Percentiles rank a stretch among this genome's conserved stretches.
Evolutionary conservation across 352 stramenopile species (phyloP).

Genomic region (Achlya hypogyna): DNA sequence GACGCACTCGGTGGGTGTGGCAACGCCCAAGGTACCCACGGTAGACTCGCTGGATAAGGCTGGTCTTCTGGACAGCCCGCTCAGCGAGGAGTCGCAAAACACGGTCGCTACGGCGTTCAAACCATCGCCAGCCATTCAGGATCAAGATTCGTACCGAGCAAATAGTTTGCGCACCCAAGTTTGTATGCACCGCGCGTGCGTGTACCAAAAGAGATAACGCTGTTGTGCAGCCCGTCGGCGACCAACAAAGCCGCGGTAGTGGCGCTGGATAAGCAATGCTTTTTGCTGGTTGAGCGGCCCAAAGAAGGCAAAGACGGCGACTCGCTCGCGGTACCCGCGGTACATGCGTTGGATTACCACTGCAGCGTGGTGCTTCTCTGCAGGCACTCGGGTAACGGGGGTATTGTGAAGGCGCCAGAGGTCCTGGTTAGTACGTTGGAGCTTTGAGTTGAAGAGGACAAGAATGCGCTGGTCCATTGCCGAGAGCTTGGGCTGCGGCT

Average conservation of each 20-base stretch:
- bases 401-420: not conserved
- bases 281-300: conserved; percentile 12
- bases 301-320: conserved; percentile 9
- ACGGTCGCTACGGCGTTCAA: not conserved
- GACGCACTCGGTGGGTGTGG: not conserved
- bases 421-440: not conserved
- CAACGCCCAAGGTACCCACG: not conserved
- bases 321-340: not conserved
- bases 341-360: not conserved
- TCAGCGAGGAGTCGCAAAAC: not conserved
- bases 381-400: too few relatives aligned
- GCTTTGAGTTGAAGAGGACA: conserved; percentile 15
- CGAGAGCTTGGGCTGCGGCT: not conserved
- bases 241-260: not conserved
- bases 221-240: not conserved
- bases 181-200: not conserved
- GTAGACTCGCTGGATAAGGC: not conserved
- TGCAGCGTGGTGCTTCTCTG: conserved; percentile 3
- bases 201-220: not conserved
- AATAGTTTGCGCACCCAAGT: not conserved
- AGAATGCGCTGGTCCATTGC: conserved; percentile 11
- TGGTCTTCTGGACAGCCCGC: not conserved
- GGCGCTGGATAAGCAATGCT: not conserved
- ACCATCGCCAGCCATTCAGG: not conserved
- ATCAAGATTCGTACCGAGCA: not conserved